A percentile compares a stretch with the other conserved stretches of the same genome.
Conservation (phyloP, 441 rosid species). For the Melastoma candidum region DNA sequence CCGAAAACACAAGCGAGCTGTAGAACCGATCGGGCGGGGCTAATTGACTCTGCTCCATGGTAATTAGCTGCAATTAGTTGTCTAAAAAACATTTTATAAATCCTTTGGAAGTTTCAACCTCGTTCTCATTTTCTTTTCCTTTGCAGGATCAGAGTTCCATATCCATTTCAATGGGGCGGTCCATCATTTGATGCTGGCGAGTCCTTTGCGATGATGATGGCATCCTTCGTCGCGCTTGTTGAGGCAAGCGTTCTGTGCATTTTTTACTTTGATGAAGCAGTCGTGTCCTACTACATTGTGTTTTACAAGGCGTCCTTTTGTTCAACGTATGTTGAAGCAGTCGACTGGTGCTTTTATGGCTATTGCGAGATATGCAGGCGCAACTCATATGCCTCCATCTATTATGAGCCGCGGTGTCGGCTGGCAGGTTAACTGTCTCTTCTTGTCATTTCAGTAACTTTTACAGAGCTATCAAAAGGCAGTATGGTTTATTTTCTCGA, state of each 20-base stretch:
- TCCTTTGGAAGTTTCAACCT: too few relatives aligned
- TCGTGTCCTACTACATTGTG: too few relatives aligned
- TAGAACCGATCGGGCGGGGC: slow-evolving; percentile 92
- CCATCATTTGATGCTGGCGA: slow-evolving; percentile 98
- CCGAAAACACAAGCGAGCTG: slow-evolving; percentile 67
- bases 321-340: slow-evolving; percentile 24
- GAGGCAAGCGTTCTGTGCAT: slow-evolving; percentile 43
- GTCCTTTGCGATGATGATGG: slow-evolving; percentile 99
- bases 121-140: slow-evolving; percentile 2
- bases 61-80: slow-evolving; percentile 10
- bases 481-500: slow-evolving; percentile 5
- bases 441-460: too few relatives aligned
- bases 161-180: slow-evolving; percentile 97
- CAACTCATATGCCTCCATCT: slow-evolving; percentile 83
- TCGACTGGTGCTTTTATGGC: slow-evolving; percentile 82
- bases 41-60: slow-evolving; percentile 91
- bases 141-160: slow-evolving; percentile 90
- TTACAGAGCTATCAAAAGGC: too few relatives aligned
- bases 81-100: too few relatives aligned
- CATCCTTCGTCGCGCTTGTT: slow-evolving; percentile 89
- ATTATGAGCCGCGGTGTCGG: slow-evolving; percentile 95
- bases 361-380: slow-evolving; percentile 86
- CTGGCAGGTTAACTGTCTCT: slow-evolving; percentile 59
- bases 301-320: too few relatives aligned
- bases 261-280: too few relatives aligned